These are phyloP conservation scores for Hypericum androsaemum DNA, from an alignment of 345 rosid species.

Conservation along the genomic window DNA sequence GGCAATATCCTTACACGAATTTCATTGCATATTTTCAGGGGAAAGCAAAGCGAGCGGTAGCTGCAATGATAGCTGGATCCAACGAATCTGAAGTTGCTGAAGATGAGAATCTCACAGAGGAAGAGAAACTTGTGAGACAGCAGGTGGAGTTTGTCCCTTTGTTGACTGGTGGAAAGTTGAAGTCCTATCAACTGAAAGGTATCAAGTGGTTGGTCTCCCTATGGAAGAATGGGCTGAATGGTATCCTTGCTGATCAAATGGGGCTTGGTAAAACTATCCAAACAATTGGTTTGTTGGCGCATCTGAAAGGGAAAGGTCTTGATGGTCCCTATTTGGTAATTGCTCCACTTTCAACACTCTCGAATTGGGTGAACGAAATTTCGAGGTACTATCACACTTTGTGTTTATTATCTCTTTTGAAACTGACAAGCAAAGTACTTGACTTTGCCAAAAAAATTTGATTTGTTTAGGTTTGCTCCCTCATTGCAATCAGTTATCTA, in stretches of 20 bases:
- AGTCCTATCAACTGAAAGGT: constrained; percentile 90
- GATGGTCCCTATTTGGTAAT: constrained; percentile 84
- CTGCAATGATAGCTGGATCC: constrained; percentile 83
- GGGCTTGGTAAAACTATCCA: constrained; percentile 98
- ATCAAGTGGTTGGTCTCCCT: constrained; percentile 91
- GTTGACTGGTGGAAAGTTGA: constrained; percentile 81
- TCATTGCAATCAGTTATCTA: constrained; percentile 62
- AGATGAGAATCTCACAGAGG: constrained; percentile 50
- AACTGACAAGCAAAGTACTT: not conserved
- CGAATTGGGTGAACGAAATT: constrained; percentile 87
- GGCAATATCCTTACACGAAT: not conserved
- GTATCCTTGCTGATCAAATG: constrained; percentile 99
- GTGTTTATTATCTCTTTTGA: constrained; percentile 1
- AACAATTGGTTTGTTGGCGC: constrained; percentile 83
- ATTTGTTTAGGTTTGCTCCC: constrained; percentile 58
- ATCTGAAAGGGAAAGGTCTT: constrained; percentile 74
- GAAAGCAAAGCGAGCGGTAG: constrained; percentile 86
- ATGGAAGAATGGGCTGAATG: constrained; percentile 95
- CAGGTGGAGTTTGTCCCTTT: constrained; percentile 79
- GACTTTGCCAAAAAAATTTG: not conserved
- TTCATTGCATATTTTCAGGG: constrained; percentile 25
- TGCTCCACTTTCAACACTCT: constrained; percentile 96
- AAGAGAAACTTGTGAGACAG: constrained; percentile 62
- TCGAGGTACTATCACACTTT: constrained; percentile 37
- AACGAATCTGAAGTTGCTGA: constrained; percentile 35